Conservation (phyloP, 2,329 filamentous ascomycete species). For the Talaromyces sp. region DNA sequence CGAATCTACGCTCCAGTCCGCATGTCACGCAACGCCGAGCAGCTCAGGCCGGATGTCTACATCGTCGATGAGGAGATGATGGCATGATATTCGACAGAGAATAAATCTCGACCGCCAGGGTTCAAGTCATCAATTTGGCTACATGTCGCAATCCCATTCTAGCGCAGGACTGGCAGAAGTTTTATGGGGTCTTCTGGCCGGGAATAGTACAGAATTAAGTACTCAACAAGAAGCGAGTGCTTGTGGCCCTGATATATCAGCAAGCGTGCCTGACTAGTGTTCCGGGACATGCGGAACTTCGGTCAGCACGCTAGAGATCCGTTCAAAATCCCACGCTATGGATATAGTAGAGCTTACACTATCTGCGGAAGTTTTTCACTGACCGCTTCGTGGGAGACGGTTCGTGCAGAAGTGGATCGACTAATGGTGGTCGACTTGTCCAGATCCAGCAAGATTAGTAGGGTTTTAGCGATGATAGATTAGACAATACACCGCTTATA, state of each 20-base stretch:
- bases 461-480: background rate
- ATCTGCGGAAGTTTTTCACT: constrained; percentile 23
- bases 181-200: background rate
- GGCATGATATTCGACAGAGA: background rate
- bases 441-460: background rate
- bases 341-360: background rate
- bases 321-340: background rate
- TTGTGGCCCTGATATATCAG: background rate
- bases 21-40: background rate
- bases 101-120: background rate
- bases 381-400: constrained; percentile 23
- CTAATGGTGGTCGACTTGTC: background rate
- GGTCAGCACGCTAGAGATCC: constrained; percentile 15
- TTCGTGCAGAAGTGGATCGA: constrained; percentile 1
- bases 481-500: background rate
- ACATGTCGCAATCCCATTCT: background rate
- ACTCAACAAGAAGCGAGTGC: background rate
- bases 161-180: background rate
- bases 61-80: background rate
- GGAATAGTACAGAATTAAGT: background rate
- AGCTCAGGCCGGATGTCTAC: no score
- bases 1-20: background rate
- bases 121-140: background rate
- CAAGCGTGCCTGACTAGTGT: background rate
- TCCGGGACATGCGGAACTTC: background rate